Evolutionary conservation across 495 filamentous ascomycete species (phyloP).

Genomic region (Penicillium malachiteum): DNA sequence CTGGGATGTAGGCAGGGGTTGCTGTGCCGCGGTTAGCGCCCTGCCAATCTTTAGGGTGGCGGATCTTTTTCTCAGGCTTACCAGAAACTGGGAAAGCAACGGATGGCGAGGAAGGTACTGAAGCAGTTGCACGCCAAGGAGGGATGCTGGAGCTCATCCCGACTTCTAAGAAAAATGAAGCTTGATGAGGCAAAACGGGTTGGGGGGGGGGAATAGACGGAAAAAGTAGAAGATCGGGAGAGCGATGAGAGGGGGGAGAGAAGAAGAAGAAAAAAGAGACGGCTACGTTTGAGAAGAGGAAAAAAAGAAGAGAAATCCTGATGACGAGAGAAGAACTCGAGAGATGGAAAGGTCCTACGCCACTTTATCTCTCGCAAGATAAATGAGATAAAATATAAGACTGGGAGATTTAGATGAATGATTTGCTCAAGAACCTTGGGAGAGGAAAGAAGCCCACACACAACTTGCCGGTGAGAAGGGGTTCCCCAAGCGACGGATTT

Average conservation of each 20-base stretch:
- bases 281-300: constrained; percentile 18
- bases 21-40: constrained; percentile 23
- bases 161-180: constrained; percentile 12
- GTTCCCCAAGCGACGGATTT: constrained; percentile 7
- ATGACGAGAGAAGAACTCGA: background rate
- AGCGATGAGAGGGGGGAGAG: no score
- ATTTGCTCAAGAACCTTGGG: background rate
- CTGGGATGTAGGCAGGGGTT: constrained; percentile 50
- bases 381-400: background rate
- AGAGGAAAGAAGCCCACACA: background rate
- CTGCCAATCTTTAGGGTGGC: background rate
- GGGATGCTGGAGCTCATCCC: constrained; percentile 44
- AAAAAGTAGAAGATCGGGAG: constrained; percentile 10
- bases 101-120: constrained; percentile 28
- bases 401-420: background rate
- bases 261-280: constrained; percentile 9
- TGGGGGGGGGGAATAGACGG: constrained; percentile 10
- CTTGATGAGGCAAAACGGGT: constrained; percentile 8
- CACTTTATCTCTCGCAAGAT: background rate
- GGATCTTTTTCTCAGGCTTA: constrained; percentile 21
- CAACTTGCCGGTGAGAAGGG: background rate
- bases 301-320: background rate
- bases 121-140: constrained; percentile 43
- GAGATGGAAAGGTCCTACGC: constrained; percentile 7
- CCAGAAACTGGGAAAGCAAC: constrained; percentile 29